Percentiles rank a stretch among this genome's conserved stretches.
phyloP scores from a whole-genome alignment of 108 stramenopile species.

The Cyclostephanos invisitatus region DNA sequence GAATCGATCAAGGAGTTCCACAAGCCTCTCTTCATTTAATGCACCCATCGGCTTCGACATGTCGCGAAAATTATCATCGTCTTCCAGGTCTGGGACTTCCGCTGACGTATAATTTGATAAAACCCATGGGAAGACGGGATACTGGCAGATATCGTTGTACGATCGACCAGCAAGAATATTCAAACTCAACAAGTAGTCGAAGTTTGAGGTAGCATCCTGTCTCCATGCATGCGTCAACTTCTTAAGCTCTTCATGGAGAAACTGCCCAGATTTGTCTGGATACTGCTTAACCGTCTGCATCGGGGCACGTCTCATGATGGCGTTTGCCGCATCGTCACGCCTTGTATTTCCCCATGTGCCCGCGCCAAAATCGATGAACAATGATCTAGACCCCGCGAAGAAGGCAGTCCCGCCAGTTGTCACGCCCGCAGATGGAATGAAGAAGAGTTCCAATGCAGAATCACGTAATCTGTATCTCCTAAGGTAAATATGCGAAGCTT shows the following conservation, averaged over 20 bases:
- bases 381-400: constrained; percentile 71
- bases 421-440: constrained; percentile 86
- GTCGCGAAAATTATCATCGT: constrained; percentile 87
- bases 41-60: constrained; percentile 96
- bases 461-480: constrained; percentile 93
- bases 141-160: constrained; percentile 97
- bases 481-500: constrained; percentile 88
- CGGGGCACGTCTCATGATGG: constrained; percentile 84
- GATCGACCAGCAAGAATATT: constrained; percentile 96
- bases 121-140: constrained; percentile 99
- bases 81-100: constrained; percentile 88
- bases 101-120: constrained; percentile 89
- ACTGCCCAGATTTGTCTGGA: constrained; percentile 81
- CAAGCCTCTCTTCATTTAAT: constrained; percentile 87
- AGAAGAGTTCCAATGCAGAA: constrained; percentile 94
- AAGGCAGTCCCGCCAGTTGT: constrained; percentile 76
- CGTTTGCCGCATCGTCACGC: constrained; percentile 85
- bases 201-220: constrained; percentile 92
- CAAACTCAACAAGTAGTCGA: constrained; percentile 94
- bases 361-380: constrained; percentile 93
- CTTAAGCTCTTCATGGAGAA: constrained; percentile 83
- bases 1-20: constrained; percentile 92
- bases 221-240: constrained; percentile 88
- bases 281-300: constrained; percentile 89
- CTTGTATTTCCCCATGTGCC: constrained; percentile 77